Percentiles rank a stretch among this genome's conserved stretches.
Conservation (phyloP, 306 rosid species). For the Benincasa hispida region DNA sequence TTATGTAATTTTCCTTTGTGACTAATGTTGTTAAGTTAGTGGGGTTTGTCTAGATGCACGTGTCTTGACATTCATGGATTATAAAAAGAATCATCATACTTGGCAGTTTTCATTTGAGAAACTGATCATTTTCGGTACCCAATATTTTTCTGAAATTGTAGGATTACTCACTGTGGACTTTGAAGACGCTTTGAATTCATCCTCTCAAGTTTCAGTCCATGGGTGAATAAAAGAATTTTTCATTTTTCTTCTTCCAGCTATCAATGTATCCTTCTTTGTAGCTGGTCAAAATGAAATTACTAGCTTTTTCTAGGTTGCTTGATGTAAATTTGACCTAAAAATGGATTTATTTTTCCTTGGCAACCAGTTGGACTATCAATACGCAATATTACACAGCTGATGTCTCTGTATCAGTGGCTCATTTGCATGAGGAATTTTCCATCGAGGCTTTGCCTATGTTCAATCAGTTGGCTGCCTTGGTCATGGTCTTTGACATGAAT, state of each 20-base stretch:
- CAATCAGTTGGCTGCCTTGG: conserved; percentile 48
- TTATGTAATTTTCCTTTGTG: neutral
- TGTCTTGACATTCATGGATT: neutral
- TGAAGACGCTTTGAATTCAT: conserved; percentile 49
- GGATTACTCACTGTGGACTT: conserved; percentile 53
- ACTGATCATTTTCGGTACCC: neutral
- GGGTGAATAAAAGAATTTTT: conserved; percentile 32
- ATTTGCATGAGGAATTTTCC: conserved; percentile 49
- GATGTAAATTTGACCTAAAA: neutral
- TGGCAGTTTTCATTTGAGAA: neutral
- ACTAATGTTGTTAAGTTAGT: neutral
- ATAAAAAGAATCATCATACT: neutral
- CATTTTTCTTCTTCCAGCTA: neutral
- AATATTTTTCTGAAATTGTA: conserved; percentile 13
- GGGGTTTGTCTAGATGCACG: neutral
- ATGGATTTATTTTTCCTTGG: neutral
- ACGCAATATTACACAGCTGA: conserved; percentile 77
- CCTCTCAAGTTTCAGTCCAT: conserved; percentile 37
- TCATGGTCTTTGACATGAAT: conserved; percentile 72
- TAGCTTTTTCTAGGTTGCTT: neutral
- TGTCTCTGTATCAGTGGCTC: conserved; percentile 63
- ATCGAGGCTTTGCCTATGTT: conserved; percentile 29
- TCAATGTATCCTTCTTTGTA: neutral
- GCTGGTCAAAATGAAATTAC: neutral
- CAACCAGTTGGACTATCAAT: conserved; percentile 63